Base-by-base conservation (phyloP, 2,329 filamentous ascomycete genomes). In the Venturia effusa region DNA sequence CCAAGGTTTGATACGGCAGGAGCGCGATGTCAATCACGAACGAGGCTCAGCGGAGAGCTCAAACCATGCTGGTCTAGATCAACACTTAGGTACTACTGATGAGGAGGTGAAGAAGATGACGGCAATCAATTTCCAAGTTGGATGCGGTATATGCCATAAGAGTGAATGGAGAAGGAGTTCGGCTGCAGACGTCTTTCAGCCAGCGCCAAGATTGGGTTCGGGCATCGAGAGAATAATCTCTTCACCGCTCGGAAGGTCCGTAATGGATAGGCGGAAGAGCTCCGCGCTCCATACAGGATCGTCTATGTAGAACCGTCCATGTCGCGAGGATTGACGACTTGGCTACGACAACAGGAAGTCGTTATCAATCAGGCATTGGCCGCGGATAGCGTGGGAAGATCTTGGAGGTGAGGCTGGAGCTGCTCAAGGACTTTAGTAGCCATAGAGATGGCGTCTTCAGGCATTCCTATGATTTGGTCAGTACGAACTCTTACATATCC, bases 361-460 rank as follows among this genome's bases (percentile, higher is more conserved):
- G 15, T 34, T 15, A 34, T 19, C 4, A 7, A 32, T 57, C 51
- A 57, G 30, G 17, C 51, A 57, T 17, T 57, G 27, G 51, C 27
- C 30, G 51, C 51, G 27, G 51, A 57, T 19, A 57, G 6, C 34
- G 8, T 57, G 13, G 51, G 51, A 22, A 57, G 51, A 34, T 57
- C 27, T 32, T 34, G 51, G 4, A 57, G 51, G 15, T 30, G 8
- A 37, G 59, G 32, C 45, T 64, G 61, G 55, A 74, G 67, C 30
- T 70, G 66, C 30, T 73, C 72, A 32, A 92, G 76, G 10, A 90
- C 81, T 43, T 78, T 74, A 61, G 75, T 79, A 6, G 93, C 92
- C 67, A 90, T 79, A 27, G 78, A 76, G 63, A 97, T 84, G 3
- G 88, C 90, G 55, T 81, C 78, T 66, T 87, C 84, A 0, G 92